Evolutionary conservation across 2,329 filamentous ascomycete genomes (phyloP).

Genomic region (Hirsutella thompsonii): DNA sequence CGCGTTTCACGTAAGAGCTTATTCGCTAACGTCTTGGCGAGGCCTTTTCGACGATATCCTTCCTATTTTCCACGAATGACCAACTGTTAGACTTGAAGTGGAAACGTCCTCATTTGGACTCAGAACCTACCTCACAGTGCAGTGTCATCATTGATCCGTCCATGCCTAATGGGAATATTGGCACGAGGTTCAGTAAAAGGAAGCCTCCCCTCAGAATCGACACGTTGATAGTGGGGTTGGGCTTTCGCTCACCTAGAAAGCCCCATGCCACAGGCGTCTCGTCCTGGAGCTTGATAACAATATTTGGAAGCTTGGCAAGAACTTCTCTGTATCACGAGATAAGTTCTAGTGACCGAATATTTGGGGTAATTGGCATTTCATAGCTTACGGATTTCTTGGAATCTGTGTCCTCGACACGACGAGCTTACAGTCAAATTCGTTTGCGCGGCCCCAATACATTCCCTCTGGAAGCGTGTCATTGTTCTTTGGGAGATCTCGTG

Average conservation of each 20-base stretch:
- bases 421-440: conserved; percentile 38
- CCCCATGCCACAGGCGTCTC: conserved; percentile 49
- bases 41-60: conserved; percentile 43
- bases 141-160: conserved; percentile 50
- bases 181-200: background rate
- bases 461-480: conserved; percentile 25
- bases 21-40: conserved; percentile 48
- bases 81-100: background rate
- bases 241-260: conserved; percentile 33
- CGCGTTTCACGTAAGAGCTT: conserved; percentile 38
- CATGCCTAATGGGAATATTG: conserved; percentile 24
- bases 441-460: conserved; percentile 41
- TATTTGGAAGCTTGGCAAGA: conserved; percentile 30
- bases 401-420: conserved; percentile 43
- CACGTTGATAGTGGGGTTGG: too few species aligned
- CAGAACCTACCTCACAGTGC: conserved; percentile 38
- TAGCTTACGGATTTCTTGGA: conserved; percentile 34
- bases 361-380: background rate
- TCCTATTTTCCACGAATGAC: conserved; percentile 17
- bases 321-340: conserved; percentile 19
- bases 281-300: conserved; percentile 30
- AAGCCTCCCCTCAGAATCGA: too few species aligned
- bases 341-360: background rate
- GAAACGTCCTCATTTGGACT: conserved; percentile 1
- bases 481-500: conserved; percentile 27